phyloP scores from a whole-genome alignment of 306 rosid species.

The Luffa acutangula region DNA sequence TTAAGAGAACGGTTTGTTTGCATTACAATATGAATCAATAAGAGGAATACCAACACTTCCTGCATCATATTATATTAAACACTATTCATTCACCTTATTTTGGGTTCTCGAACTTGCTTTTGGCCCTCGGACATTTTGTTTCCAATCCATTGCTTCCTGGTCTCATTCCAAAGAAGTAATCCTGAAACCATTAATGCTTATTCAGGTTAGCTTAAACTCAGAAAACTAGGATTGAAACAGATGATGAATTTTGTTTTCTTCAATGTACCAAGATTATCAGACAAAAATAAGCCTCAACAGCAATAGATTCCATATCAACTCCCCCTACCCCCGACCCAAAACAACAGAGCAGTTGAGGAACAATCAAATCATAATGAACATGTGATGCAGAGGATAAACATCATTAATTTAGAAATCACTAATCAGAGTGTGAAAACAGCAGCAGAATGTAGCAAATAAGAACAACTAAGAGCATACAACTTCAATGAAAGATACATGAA shows the following conservation, averaged over 20 bases:
- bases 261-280: background rate
- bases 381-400: background rate
- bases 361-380: background rate
- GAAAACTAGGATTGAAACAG: background rate
- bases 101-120: constrained; percentile 39
- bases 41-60: background rate
- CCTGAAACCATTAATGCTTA: constrained; percentile 34
- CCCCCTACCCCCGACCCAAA: background rate
- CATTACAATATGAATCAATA: background rate
- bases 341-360: background rate
- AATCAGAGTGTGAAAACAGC: background rate
- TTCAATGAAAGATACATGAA: background rate
- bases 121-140: constrained; percentile 23
- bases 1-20: background rate
- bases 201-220: background rate
- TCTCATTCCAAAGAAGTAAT: constrained; percentile 68
- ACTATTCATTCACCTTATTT: constrained; percentile 49
- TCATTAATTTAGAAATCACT: background rate
- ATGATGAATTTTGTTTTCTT: background rate
- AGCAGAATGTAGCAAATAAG: background rate
- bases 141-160: constrained; percentile 67
- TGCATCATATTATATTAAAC: background rate
- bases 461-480: background rate
- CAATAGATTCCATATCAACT: background rate
- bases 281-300: background rate